Conservation (phyloP, 345 rosid genomes). For the Rhodamnia rubescens region DNA sequence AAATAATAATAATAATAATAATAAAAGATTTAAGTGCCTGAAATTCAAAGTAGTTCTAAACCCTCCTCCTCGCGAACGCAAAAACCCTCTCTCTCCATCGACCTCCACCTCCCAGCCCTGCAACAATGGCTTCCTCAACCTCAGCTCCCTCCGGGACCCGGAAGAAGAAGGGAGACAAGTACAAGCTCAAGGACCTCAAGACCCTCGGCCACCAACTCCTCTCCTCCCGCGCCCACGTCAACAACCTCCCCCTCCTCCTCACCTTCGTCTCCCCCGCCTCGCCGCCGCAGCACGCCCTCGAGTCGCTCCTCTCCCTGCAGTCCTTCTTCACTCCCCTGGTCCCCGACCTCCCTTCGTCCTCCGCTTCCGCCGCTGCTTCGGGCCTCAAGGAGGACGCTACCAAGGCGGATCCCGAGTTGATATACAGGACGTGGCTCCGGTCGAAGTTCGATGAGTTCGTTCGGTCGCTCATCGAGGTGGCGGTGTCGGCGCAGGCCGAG, state of each 20-base stretch:
- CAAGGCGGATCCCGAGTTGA: conserved; percentile 29
- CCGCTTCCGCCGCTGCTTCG: conserved; percentile 10
- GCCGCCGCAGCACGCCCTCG: conserved; percentile 58
- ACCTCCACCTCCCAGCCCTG: not conserved
- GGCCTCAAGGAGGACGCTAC: conserved; percentile 4
- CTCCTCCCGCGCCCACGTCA: conserved; percentile 63
- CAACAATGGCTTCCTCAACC: conserved; percentile 25
- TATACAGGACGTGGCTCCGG: conserved; percentile 74
- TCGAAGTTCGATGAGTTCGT: conserved; percentile 71
- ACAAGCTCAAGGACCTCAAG: conserved; percentile 54
- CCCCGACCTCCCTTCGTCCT: conserved; percentile 55
- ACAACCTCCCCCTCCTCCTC: conserved; percentile 75
- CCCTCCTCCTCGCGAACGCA: not conserved
- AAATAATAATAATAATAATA: too few species aligned
- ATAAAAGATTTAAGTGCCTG: too few species aligned
- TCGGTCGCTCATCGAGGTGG: conserved; percentile 31
- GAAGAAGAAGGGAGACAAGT: conserved; percentile 6
- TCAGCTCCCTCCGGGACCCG: conserved; percentile 21
- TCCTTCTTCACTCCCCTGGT: conserved; percentile 80
- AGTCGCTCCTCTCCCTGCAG: conserved; percentile 83
- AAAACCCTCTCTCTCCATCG: not conserved
- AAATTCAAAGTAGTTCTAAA: not conserved
- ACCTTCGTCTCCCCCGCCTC: conserved; percentile 42
- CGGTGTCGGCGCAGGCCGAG: conserved; percentile 32
- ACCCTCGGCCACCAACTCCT: conserved; percentile 55